phyloP scores from a whole-genome alignment of 2,329 filamentous ascomycete species.

The Ophiocordyceps sinensis region DNA sequence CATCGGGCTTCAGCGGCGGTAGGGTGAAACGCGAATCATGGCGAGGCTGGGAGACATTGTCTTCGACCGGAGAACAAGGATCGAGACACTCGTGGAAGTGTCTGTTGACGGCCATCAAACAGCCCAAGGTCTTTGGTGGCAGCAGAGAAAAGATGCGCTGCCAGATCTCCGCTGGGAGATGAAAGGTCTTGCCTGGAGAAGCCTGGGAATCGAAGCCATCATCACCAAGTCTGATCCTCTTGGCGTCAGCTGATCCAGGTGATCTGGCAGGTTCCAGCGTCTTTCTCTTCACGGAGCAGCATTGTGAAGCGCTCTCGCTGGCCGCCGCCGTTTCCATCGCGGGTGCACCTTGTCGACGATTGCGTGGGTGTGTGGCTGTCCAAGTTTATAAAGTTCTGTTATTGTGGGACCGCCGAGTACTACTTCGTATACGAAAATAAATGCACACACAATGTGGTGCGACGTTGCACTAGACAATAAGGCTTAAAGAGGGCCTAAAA shows the following conservation, averaged over 20 bases:
- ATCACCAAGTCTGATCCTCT: conserved; percentile 2
- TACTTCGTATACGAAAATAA: no score
- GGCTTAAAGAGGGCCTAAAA: no score
- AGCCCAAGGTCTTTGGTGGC: conserved; percentile 47
- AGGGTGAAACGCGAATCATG: conserved; percentile 5
- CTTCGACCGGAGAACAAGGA: conserved; percentile 21
- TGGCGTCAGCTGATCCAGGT: not conserved
- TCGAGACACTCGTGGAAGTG: conserved; percentile 48
- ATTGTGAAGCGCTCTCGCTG: no score
- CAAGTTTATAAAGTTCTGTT: no score
- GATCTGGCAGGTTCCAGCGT: not conserved
- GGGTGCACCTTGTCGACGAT: not conserved
- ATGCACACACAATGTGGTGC: no score
- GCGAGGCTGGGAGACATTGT: conserved; percentile 7
- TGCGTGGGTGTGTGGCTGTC: no score
- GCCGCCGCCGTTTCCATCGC: not conserved
- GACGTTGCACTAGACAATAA: no score
- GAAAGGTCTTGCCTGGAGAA: conserved; percentile 4
- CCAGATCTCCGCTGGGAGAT: conserved; percentile 50
- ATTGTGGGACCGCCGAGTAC: no score
- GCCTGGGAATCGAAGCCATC: not conserved
- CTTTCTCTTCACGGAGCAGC: conserved; percentile 3
- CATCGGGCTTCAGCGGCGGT: conserved; percentile 37
- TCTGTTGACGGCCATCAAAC: conserved; percentile 52
- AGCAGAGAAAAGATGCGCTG: conserved; percentile 55